Evolutionary conservation across 2,329 filamentous ascomycete genomes (phyloP).

Genomic region (Colletotrichum falcatum): DNA sequence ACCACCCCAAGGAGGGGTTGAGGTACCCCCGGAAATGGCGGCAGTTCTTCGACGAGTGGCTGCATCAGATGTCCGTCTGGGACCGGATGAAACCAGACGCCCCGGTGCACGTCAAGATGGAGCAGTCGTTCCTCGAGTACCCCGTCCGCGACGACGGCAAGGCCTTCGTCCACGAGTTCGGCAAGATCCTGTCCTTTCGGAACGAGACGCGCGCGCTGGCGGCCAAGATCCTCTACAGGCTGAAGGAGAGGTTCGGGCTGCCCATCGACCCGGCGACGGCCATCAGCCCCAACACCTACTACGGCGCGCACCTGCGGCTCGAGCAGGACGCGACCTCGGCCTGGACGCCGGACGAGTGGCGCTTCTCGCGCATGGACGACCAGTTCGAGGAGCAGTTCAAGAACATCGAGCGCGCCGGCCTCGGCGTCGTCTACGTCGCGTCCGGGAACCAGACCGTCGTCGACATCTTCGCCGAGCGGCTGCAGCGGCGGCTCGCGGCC

Average conservation of each 20-base stretch:
- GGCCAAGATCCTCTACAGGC: constrained; percentile 45
- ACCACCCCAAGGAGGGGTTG: constrained; percentile 46
- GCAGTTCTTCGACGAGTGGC: constrained; percentile 47
- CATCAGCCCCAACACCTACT: constrained; percentile 46
- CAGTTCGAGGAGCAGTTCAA: constrained; percentile 49
- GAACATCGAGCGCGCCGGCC: constrained; percentile 44
- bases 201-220: constrained; percentile 48
- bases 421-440: constrained; percentile 48
- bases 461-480: constrained; percentile 43
- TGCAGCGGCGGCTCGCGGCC: constrained; percentile 20
- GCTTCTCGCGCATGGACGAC: constrained; percentile 48
- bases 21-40: constrained; percentile 46
- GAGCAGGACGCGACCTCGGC: constrained; percentile 49
- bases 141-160: constrained; percentile 51
- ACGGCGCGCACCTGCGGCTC: constrained; percentile 49
- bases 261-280: constrained; percentile 44
- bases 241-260: constrained; percentile 43
- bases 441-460: constrained; percentile 48
- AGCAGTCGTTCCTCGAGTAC: constrained; percentile 53
- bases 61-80: constrained; percentile 42
- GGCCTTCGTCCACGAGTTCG: constrained; percentile 49
- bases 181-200: constrained; percentile 50
- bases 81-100: background rate
- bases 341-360: constrained; percentile 48
- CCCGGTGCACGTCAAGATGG: constrained; percentile 47